Evolutionary conservation across 805 yeast genomes (phyloP).

Genomic region (Kregervanrija fluxuum): DNA sequence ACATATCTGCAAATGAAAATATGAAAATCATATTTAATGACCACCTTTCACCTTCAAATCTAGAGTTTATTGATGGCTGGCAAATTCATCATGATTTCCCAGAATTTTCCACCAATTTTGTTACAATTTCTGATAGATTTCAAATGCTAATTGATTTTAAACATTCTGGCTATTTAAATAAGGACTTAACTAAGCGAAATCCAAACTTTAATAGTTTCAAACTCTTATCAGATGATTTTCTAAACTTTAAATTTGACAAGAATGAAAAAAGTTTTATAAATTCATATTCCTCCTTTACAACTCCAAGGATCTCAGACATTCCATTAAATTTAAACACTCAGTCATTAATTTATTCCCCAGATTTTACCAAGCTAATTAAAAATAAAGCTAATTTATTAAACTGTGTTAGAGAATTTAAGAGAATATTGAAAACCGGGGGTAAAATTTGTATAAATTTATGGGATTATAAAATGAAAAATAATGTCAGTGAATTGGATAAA

Average conservation of each 20-base stretch:
- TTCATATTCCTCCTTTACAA: slow-evolving; percentile 28
- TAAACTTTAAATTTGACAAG: slow-evolving; percentile 11
- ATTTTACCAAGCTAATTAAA: slow-evolving; percentile 16
- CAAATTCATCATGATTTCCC: slow-evolving; percentile 25
- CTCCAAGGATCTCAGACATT: slow-evolving; percentile 16
- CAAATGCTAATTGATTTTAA: slow-evolving; percentile 19
- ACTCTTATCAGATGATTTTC: slow-evolving; percentile 16
- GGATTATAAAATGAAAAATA: slow-evolving; percentile 17
- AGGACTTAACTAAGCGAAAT: slow-evolving; percentile 8
- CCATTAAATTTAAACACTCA: slow-evolving; percentile 25
- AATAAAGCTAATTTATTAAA: slow-evolving; percentile 12
- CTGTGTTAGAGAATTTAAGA: slow-evolving; percentile 21
- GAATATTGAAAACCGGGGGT: slow-evolving; percentile 27
- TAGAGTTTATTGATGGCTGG: slow-evolving; percentile 30
- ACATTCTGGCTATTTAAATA: slow-evolving; percentile 17
- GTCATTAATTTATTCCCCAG: slow-evolving; percentile 23
- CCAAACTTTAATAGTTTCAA: slow-evolving; percentile 18
- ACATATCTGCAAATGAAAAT: slow-evolving; percentile 3
- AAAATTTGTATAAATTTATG: slow-evolving; percentile 22
- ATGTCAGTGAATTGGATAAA: slow-evolving; percentile 2
- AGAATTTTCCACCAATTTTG: slow-evolving; percentile 20
- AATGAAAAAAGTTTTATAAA: slow-evolving; percentile 20
- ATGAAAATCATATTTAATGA: slow-evolving; percentile 9
- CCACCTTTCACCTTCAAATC: slow-evolving; percentile 19
- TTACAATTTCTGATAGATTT: slow-evolving; percentile 18